Evolutionary conservation across 2,329 filamentous ascomycete species (phyloP).

Genomic region (Phaeosphaeriaceae sp.): DNA sequence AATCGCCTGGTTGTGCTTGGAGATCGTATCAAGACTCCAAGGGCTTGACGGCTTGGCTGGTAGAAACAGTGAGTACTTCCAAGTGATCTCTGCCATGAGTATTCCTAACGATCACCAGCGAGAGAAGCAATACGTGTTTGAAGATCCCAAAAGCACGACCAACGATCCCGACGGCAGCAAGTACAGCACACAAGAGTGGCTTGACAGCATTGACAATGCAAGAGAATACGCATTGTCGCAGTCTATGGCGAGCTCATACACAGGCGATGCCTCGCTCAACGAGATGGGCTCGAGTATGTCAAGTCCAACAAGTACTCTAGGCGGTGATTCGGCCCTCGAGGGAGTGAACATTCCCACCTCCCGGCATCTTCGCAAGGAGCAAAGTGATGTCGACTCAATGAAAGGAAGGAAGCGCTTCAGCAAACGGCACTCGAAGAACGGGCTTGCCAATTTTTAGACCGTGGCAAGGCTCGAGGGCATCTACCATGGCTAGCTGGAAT

Average conservation of each 20-base stretch:
- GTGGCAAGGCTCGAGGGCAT: not conserved
- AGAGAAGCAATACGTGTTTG: conserved; percentile 90
- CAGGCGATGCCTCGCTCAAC: conserved; percentile 57
- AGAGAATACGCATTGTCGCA: conserved; percentile 83
- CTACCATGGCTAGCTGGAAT: not conserved
- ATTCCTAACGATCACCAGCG: conserved; percentile 60
- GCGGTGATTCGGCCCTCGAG: conserved; percentile 56
- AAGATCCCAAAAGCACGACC: conserved; percentile 81
- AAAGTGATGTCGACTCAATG: conserved; percentile 59
- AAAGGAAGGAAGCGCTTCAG: conserved; percentile 76
- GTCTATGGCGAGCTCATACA: conserved; percentile 70
- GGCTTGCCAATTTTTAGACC: conserved; percentile 80
- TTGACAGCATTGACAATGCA: conserved; percentile 85
- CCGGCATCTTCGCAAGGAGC: conserved; percentile 58
- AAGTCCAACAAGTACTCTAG: conserved; percentile 78
- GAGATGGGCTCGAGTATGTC: conserved; percentile 66
- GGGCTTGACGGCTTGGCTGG: conserved; percentile 84
- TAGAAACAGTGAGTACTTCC: conserved; percentile 80
- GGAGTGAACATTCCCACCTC: conserved; percentile 59
- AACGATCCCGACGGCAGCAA: conserved; percentile 69
- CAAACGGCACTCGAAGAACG: conserved; percentile 91
- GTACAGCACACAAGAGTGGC: conserved; percentile 85
- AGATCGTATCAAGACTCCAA: conserved; percentile 84
- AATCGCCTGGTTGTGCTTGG: conserved; percentile 78
- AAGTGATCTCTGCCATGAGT: not conserved